phyloP scores from a whole-genome alignment of 495 filamentous ascomycete species.

The Tuber brumale region DNA sequence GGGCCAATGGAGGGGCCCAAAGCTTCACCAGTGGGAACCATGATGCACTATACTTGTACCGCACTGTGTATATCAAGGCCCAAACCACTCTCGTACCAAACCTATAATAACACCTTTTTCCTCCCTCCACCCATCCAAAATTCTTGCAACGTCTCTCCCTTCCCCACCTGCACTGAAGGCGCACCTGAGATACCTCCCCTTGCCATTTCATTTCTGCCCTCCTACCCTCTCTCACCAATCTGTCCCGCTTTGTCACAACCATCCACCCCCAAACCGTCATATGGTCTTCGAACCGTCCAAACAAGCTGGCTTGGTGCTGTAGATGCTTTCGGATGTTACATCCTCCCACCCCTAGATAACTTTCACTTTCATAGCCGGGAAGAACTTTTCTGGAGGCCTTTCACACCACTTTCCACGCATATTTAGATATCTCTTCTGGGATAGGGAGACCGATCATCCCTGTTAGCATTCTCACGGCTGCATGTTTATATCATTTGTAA shows the following conservation, averaged over 20 bases:
- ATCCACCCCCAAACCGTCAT: background rate
- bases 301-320: background rate
- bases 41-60: background rate
- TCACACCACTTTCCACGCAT: background rate
- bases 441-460: background rate
- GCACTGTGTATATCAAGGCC: background rate
- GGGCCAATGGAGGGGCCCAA: background rate
- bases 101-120: background rate
- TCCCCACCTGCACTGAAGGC: background rate
- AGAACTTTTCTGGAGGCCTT: background rate
- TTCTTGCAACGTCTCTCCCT: background rate
- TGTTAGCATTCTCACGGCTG: background rate
- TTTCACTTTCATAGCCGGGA: background rate
- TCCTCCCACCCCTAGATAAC: background rate
- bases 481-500: slow-evolving; percentile 6
- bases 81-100: background rate
- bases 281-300: background rate
- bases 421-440: background rate
- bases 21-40: background rate
- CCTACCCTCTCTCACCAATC: background rate
- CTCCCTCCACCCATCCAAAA: background rate
- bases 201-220: background rate
- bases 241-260: background rate
- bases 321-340: background rate
- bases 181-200: background rate